Conservation (phyloP, 164 flowering plant species). For the Santalum album region DNA sequence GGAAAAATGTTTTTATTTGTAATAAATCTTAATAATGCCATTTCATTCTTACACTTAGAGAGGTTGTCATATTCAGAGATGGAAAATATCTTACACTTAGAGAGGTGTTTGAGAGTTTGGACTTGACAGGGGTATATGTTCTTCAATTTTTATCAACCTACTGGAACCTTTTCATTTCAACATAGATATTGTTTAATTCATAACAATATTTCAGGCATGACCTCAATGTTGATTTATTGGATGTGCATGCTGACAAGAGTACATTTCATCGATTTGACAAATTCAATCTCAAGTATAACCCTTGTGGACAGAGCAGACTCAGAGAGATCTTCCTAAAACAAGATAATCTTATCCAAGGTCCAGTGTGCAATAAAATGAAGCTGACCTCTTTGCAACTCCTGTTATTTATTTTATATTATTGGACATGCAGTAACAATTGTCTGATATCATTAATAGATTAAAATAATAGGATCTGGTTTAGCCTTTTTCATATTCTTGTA, state of each 20-base stretch:
- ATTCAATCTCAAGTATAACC: constrained; percentile 67
- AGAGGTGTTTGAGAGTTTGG: constrained; percentile 76
- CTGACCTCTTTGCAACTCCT: too few relatives aligned
- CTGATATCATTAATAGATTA: too few relatives aligned
- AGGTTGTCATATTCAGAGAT: constrained; percentile 81
- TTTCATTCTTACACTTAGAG: constrained; percentile 5
- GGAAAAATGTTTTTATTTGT: background rate
- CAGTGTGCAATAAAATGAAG: background rate
- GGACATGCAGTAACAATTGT: too few relatives aligned
- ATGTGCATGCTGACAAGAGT: constrained; percentile 66
- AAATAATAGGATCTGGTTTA: too few relatives aligned
- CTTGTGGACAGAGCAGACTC: constrained; percentile 70
- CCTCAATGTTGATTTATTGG: constrained; percentile 57
- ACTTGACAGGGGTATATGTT: constrained; percentile 55
- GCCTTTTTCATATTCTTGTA: too few relatives aligned
- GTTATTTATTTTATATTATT: too few relatives aligned
- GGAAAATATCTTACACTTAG: constrained; percentile 63
- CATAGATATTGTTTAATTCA: background rate
- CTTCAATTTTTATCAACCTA: background rate
- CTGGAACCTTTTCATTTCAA: background rate
- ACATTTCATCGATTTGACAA: constrained; percentile 68
- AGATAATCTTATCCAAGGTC: constrained; percentile 66
- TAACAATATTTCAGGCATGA: constrained; percentile 29
- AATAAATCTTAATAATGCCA: background rate
- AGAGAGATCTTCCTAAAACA: constrained; percentile 61